Percentiles rank a stretch among this genome's conserved stretches.
Conservation (phyloP, 2,329 filamentous ascomycete species). For the Fusarium miscanthi region DNA sequence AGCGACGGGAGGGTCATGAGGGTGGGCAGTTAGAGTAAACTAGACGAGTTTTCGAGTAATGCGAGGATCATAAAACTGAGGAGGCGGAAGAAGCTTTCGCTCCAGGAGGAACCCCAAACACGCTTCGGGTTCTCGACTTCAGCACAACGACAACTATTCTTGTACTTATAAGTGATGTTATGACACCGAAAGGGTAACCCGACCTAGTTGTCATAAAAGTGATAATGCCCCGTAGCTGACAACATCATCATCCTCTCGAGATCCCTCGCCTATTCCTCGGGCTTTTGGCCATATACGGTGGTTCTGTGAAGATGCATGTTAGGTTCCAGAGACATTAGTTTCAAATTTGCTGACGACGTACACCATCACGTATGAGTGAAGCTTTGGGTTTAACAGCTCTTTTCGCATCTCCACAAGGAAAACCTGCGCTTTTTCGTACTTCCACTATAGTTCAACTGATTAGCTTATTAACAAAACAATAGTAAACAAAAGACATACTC, state of each 20-base stretch:
- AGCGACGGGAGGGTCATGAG: background rate
- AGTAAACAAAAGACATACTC: background rate
- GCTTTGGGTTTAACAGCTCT: constrained; percentile 5
- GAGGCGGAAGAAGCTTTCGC: background rate
- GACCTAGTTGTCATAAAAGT: no score
- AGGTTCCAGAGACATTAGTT: fast-evolving
- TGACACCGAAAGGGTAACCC: background rate
- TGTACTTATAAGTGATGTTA: no score
- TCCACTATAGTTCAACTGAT: background rate
- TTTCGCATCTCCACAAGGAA: constrained; percentile 15
- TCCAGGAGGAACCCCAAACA: background rate
- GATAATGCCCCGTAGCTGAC: fast-evolving
- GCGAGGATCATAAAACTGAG: no score
- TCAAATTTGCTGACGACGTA: background rate
- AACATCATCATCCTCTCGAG: background rate
- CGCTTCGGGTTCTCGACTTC: background rate
- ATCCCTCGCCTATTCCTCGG: background rate
- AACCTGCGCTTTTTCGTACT: constrained; percentile 15
- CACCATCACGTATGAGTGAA: constrained; percentile 17
- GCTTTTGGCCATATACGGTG: constrained; percentile 13
- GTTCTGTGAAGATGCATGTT: background rate
- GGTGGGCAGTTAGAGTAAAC: no score
- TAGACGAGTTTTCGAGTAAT: no score
- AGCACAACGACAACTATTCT: fast-evolving
- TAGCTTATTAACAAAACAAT: fast-evolving